Percentiles rank a stretch among this genome's conserved stretches.
Evolutionary conservation across 2,329 filamentous ascomycete species (phyloP).

Genomic region (Stemphylium vesicarium): DNA sequence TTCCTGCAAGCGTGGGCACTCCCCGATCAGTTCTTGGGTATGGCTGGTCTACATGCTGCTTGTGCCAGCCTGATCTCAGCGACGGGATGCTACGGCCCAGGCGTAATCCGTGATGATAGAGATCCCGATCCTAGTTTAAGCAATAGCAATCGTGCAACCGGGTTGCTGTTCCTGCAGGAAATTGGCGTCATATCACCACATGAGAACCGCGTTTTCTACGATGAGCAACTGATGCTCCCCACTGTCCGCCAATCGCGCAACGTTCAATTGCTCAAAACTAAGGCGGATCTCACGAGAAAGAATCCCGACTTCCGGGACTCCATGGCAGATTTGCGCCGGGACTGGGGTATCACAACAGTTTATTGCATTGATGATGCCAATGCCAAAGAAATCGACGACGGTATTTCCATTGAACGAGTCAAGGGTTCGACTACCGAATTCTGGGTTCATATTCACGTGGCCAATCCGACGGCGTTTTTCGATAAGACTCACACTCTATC

Average conservation of each 20-base stretch:
- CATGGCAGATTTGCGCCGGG: slow-evolving; percentile 64
- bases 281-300: slow-evolving; percentile 30
- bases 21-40: slow-evolving; percentile 32
- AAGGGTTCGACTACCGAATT: slow-evolving; percentile 58
- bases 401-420: slow-evolving; percentile 71
- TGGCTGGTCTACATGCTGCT: slow-evolving; percentile 64
- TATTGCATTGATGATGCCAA: slow-evolving; percentile 75
- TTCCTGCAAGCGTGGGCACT: slow-evolving; percentile 71
- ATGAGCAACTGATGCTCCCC: slow-evolving; percentile 60
- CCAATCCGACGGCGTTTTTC: slow-evolving; percentile 78
- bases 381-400: slow-evolving; percentile 79
- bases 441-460: slow-evolving; percentile 81
- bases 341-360: slow-evolving; percentile 65
- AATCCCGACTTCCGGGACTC: slow-evolving; percentile 55
- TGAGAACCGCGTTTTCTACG: slow-evolving; percentile 71
- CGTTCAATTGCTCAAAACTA: slow-evolving; percentile 50
- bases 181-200: slow-evolving; percentile 73
- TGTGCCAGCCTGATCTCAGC: slow-evolving; percentile 70
- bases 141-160: slow-evolving; percentile 46
- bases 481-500: slow-evolving; percentile 63
- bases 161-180: slow-evolving; percentile 75
- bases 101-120: slow-evolving; percentile 25
- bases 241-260: slow-evolving; percentile 53
- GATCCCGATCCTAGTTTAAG: not conserved
- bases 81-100: slow-evolving; percentile 64